These are phyloP conservation scores for Emmonsia crescens DNA, from an alignment of 2,329 filamentous ascomycete genomes.

Conservation along the genomic window DNA sequence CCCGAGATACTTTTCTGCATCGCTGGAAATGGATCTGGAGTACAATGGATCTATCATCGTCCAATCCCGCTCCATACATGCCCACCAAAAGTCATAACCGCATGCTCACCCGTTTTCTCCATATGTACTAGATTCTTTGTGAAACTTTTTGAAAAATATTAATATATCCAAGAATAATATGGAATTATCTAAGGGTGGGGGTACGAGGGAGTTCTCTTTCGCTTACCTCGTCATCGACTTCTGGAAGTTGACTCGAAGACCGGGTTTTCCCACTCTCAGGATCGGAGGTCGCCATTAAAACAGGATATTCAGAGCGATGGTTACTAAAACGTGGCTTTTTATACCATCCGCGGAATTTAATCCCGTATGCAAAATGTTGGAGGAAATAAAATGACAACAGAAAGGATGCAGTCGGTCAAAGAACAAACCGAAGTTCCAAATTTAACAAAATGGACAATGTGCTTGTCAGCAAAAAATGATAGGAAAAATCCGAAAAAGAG, in stretches of 20 bases:
- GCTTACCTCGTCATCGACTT: constrained; percentile 1
- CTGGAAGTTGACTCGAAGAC: neutral
- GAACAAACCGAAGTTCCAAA: neutral
- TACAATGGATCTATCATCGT: constrained; percentile 1
- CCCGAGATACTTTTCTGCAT: constrained; percentile 18
- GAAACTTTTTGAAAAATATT: neutral
- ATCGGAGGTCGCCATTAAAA: neutral
- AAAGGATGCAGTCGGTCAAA: neutral
- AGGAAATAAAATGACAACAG: neutral
- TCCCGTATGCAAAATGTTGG: neutral
- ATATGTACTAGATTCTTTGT: neutral
- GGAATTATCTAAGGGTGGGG: neutral
- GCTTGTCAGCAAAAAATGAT: neutral
- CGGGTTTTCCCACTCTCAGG: neutral
- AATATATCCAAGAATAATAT: neutral
- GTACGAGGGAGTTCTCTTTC: neutral
- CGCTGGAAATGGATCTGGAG: neutral
- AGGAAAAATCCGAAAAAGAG: neutral
- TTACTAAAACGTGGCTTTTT: neutral
- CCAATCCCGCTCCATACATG: neutral
- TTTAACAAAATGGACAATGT: neutral
- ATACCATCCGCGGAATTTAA: neutral
- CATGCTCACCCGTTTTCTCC: neutral
- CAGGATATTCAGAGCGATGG: neutral
- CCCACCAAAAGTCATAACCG: neutral